Base-by-base conservation (phyloP, 2,329 filamentous ascomycete genomes). In the Fusarium sterilihyphosum region DNA sequence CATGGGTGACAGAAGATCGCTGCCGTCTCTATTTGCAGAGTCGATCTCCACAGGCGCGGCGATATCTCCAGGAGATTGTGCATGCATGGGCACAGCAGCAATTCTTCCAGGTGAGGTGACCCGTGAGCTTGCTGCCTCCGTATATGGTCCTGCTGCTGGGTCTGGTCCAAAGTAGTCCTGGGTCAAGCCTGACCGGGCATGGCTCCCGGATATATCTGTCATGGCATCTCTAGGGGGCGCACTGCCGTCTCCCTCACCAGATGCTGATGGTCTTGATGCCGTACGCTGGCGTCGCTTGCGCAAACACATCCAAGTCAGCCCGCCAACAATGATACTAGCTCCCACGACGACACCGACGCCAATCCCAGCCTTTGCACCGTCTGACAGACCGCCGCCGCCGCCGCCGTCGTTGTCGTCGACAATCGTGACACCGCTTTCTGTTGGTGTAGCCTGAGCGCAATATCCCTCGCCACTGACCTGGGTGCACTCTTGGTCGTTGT, bases 311-410 rank as follows among this genome's bases (percentile, higher is more conserved):
- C 86, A 91, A 0, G 84, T 82, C 22, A 85, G 69, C 7, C 76
- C 77, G 8, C 83, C 87, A 43, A 88, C 80, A 20, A 88, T 46
- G 11, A 84, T 50, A 8, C 83, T 81, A 3, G 81, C 83, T 35
- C 82, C 86, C 0, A 88, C 78, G 4, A 86, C 84, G 8, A 87
- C 84, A 24, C 88, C 89, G 2, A 87, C 83, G 11, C 86, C 88
- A n/a, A 92, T 87, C 6, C 89, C 89, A 0, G 87, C 88, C 75
- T 87, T 89, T 6, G 88, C 88, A 2, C 86, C 88, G 3, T 83
- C 78, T 4, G 86, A 86, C 11, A 90, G 78, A 6, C 79, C 78
- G 22, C 22, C 49, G 6, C 53, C 61, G 24, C 72, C 59, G 10
- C 52, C 68, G n/a, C 72, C 58, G 10, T 73, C 68, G 6, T 81